Conservation (phyloP, 345 rosid species). For the Trapa bicornis region DNA sequence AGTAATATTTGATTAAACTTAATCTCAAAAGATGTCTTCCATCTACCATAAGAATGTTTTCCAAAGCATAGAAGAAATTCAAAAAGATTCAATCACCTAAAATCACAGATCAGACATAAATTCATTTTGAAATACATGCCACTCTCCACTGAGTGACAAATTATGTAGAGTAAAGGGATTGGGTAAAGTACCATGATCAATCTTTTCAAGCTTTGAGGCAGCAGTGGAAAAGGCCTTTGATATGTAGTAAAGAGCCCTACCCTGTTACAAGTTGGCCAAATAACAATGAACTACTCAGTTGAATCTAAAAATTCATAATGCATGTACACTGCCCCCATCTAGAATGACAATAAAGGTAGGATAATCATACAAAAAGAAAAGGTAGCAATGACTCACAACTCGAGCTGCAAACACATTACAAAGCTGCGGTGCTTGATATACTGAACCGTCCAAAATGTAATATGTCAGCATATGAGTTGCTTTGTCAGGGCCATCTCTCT, state of each 20-base stretch:
- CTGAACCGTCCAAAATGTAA: conserved; percentile 78
- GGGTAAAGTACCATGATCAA: conserved; percentile 58
- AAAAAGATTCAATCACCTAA: not conserved
- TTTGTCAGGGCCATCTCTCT: conserved; percentile 84
- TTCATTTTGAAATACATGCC: not conserved
- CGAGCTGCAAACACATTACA: conserved; percentile 80
- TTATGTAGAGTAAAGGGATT: not conserved
- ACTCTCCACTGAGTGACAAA: not conserved
- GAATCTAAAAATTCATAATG: no score
- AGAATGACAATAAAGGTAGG: not conserved
- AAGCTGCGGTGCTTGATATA: conserved; percentile 89
- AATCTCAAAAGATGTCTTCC: no score
- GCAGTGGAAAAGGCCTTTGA: conserved; percentile 78
- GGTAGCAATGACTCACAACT: conserved; percentile 40
- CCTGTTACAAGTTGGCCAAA: conserved; percentile 25
- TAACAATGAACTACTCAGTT: not conserved
- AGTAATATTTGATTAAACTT: no score
- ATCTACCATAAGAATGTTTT: no score
- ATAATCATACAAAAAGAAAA: not conserved
- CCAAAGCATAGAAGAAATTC: no score
- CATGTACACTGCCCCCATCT: no score
- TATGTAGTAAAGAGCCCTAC: conserved; percentile 61
- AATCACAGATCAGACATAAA: not conserved
- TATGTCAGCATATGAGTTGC: conserved; percentile 69
- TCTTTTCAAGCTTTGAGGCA: conserved; percentile 87